Percentiles rank a stretch among this genome's conserved stretches.
Evolutionary conservation across 148 eudicot species (phyloP).

Genomic region (Chenopodium album): DNA sequence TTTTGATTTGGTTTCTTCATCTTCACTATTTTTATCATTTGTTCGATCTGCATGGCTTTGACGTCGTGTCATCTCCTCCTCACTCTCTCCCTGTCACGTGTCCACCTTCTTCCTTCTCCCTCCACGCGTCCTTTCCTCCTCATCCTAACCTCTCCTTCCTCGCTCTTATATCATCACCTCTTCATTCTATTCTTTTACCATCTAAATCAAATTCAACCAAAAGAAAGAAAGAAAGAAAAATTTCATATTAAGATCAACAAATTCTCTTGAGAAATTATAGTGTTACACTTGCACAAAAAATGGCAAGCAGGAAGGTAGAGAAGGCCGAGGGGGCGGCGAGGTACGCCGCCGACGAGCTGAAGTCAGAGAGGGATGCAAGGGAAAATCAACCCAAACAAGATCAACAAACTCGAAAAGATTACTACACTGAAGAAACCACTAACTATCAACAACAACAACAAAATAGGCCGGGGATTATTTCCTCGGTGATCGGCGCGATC

Average conservation of each 20-base stretch:
- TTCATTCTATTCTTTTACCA: not conserved
- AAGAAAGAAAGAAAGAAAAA: not conserved
- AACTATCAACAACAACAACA: slow-evolving; percentile 16
- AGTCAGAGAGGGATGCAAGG: slow-evolving; percentile 26
- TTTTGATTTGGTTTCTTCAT: too few species aligned
- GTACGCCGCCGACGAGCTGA: slow-evolving; percentile 38
- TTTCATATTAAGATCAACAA: not conserved
- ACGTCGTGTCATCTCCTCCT: slow-evolving; percentile 30
- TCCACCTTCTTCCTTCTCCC: not conserved
- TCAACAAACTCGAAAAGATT: not conserved
- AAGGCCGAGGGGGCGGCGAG: slow-evolving; percentile 36
- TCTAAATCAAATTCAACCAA: not conserved
- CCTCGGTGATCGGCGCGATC: slow-evolving; percentile 40
- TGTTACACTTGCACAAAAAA: not conserved
- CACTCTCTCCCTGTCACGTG: slow-evolving; percentile 15
- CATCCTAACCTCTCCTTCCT: not conserved
- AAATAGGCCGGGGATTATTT: slow-evolving; percentile 33
- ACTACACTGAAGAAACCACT: not conserved
- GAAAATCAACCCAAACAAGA: not conserved
- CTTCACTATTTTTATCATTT: too few species aligned
- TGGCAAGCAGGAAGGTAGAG: slow-evolving; percentile 40
- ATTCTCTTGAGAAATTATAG: not conserved
- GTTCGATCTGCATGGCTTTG: slow-evolving; percentile 19
- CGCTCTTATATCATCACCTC: not conserved
- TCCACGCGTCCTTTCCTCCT: slow-evolving; percentile 17